phyloP scores from a whole-genome alignment of 306 rosid genomes.

The Gillenia trifoliata region DNA sequence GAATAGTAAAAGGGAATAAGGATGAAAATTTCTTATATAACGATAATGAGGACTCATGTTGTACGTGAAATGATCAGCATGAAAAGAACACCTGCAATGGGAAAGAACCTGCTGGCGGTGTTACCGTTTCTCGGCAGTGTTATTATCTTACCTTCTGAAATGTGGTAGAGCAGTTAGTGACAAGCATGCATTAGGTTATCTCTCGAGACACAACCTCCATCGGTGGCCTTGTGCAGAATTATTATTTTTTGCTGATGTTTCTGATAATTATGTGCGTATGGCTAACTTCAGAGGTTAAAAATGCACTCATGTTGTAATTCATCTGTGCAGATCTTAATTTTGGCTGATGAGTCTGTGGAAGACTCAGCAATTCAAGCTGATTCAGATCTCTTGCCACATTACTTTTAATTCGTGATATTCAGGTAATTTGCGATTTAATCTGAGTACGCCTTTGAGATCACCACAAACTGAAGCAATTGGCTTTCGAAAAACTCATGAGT shows the following conservation, averaged over 20 bases:
- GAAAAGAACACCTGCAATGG: conserved; percentile 4
- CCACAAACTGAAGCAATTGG: neutral
- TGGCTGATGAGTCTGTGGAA: conserved; percentile 94
- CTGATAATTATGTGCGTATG: neutral
- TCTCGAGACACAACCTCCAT: neutral
- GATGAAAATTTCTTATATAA: neutral
- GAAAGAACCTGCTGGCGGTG: neutral
- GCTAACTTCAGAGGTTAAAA: neutral
- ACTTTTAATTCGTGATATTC: conserved; percentile 86
- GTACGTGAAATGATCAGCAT: neutral
- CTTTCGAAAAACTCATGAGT: neutral
- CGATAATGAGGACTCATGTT: neutral
- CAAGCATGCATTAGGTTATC: conserved; percentile 1
- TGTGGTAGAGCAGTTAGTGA: conserved; percentile 4
- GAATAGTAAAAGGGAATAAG: neutral
- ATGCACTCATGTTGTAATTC: conserved; percentile 19
- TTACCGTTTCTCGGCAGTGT: neutral
- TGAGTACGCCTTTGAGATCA: neutral
- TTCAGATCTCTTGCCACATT: conserved; percentile 93
- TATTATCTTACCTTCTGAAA: neutral
- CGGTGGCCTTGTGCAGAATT: neutral
- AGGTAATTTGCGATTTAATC: conserved; percentile 40
- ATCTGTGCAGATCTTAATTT: conserved; percentile 64
- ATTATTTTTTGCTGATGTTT: neutral
- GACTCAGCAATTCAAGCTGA: conserved; percentile 98